A percentile compares a stretch with the other conserved stretches of the same genome.
Conservation (phyloP, 805 yeast species). For the Metschnikowia anglica region DNA sequence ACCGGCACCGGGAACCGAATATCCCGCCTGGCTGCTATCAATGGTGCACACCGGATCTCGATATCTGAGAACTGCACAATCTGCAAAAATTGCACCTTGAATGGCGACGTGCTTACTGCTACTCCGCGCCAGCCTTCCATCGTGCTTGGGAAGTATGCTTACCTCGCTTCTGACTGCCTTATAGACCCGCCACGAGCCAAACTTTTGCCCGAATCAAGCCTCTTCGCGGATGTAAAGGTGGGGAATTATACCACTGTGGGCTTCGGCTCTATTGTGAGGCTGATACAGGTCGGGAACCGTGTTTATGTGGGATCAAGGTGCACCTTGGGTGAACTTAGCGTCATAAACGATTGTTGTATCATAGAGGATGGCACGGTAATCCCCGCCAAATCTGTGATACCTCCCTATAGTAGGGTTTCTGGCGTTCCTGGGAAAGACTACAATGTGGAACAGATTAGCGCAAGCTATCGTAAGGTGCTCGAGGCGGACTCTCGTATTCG, state of each 20-base stretch:
- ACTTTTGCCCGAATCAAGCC: not conserved
- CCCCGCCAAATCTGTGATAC: constrained; percentile 46
- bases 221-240: constrained; percentile 24
- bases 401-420: constrained; percentile 50
- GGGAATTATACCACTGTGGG: constrained; percentile 52
- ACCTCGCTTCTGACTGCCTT: constrained; percentile 28
- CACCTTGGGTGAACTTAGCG: constrained; percentile 33
- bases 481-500: constrained; percentile 35
- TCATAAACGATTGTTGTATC: constrained; percentile 53
- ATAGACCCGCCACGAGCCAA: constrained; percentile 31
- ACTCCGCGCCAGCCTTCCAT: constrained; percentile 28
- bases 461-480: constrained; percentile 35
- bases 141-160: constrained; percentile 48
- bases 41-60: constrained; percentile 43
- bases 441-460: constrained; percentile 25
- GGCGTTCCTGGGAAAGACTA: constrained; percentile 40
- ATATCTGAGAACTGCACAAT: constrained; percentile 50
- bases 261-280: constrained; percentile 27
- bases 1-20: constrained; percentile 53
- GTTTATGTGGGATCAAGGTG: constrained; percentile 48
- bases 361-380: constrained; percentile 42
- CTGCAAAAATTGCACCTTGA: constrained; percentile 31
- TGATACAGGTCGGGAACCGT: constrained; percentile 48
- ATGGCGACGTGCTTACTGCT: constrained; percentile 31
- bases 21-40: constrained; percentile 42